Base-by-base conservation (phyloP, 805 yeast genomes). In the Novakomyces olei region DNA sequence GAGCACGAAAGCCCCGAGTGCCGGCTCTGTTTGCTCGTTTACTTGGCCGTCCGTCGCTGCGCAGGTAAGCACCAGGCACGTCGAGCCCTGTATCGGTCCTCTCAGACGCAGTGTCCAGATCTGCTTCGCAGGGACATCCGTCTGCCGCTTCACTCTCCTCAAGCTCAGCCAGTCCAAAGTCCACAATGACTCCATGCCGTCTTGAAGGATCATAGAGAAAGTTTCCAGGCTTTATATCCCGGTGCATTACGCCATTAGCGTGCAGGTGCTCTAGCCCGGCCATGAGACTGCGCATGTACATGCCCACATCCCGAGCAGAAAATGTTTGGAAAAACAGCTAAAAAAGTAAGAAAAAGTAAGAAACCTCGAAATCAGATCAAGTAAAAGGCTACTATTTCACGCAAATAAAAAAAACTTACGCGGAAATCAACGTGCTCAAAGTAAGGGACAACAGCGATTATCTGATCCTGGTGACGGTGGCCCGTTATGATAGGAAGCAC, bases 11-110 rank as follows among this genome's bases (percentile, higher is more conserved):
- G 0, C 95, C 95, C 43, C 95, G 62, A 1, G 95, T 81, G 5
- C 95, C 95, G 12, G 98, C 98, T 44, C 98, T 69, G 46, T 88
- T 88, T 0, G 96, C 96, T 36, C 98, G 64, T 44, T 92, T 64
- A 1, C 88, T 78, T 0, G 91, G 76, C 23, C 43, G 34, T 32
- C 68, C 67, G 54, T 88, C 98, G 44, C 77, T 78, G 47, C 79
- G 80, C 6, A 81, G 75, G 46, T 77, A 80, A 1, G 94, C 85
- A n/a, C n/a, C n/a, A n/a, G n/a, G n/a, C n/a, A n/a, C n/a, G n/a
- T n/a, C n/a, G n/a, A n/a, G n/a, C n/a, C n/a, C n/a, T n/a, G n/a
- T n/a, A 51, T 63, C 59, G 8, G 62, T 63, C 4, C 48, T 30
- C 53, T 36, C 41, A 12, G 41, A 39, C 17, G 29, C 39, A 34